Base-by-base conservation (phyloP, 139 green algal species). In the Tetradesmus lagerheimii region DNA sequence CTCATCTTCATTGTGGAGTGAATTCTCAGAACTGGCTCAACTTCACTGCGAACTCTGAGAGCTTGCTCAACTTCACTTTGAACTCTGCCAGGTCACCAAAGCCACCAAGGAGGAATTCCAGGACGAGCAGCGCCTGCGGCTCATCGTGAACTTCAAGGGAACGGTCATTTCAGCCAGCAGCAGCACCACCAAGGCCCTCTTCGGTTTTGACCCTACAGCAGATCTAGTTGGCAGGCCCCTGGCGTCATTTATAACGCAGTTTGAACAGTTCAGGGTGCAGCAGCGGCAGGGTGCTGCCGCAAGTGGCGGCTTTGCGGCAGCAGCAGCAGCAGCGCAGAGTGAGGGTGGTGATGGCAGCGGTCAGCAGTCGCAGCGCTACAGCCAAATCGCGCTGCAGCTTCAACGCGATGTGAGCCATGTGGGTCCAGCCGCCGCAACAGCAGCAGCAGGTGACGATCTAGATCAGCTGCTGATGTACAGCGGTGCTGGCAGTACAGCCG, bases 211-310 rank as follows among this genome's bases (percentile, higher is more conserved):
- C 16, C 74, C 78, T 15, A 8, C 64, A 12, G n/a, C 27, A 37
- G 77, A 66, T 8, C 77, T 91, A 1, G 29, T 91, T 2, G 87
- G 78, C 57, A 23, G 47, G 15, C 79, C 77, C 4, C 39, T 91
- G 23, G 41, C 87, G 1, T 43, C 87, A 3, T 91, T 91, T 12
- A 67, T 91, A 37, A 87, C 85, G 27, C 14, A 79, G 0, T 91
- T 91, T 87, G 57, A 87, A 14, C 45, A 86, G 78, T 86, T 80
- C 64, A 62, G 83, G 38, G 62, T 80, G 23, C 34, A 39, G 37
- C 38, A 80, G 64, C 25, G 45, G 20, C 76, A 82, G 76, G 20
- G 37, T 16, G 9, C 0, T 15, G 76, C 35, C 0, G 76, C 35
- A 6, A 34, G 66, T 34, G 66, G 66, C 14, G 66, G 14, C 4